Evolutionary conservation across 257 asterid species (phyloP).

Genomic region (Nicotiana otophora): DNA sequence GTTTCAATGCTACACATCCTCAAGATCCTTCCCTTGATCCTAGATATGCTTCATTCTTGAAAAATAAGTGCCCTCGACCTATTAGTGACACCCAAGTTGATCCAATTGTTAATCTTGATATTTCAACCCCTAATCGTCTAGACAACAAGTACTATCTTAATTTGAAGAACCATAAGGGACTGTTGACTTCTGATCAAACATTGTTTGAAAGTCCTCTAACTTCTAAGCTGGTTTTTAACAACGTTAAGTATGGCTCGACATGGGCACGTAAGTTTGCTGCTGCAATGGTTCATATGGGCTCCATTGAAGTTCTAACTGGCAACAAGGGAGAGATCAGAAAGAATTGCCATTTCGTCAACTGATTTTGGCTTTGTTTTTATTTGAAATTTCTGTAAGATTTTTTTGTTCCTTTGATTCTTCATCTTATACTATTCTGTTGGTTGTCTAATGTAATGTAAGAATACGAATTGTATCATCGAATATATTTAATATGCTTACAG

Average conservation of each 20-base stretch:
- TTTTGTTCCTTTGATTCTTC: not conserved
- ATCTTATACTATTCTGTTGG: not conserved
- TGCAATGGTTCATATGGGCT: constrained; percentile 46
- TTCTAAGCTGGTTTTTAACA: constrained; percentile 23
- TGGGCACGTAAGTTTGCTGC: constrained; percentile 33
- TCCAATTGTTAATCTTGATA: constrained; percentile 25
- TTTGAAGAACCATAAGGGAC: constrained; percentile 22
- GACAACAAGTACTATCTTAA: constrained; percentile 31
- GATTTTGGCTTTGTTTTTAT: not conserved
- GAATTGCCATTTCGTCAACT: constrained; percentile 36
- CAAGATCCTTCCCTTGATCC: constrained; percentile 43
- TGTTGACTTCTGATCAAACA: constrained; percentile 38
- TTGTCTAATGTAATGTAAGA: not conserved
- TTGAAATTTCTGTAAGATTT: not conserved
- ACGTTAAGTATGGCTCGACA: constrained; percentile 15
- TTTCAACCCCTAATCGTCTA: constrained; percentile 18
- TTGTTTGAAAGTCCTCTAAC: constrained; percentile 28
- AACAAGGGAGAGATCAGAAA: constrained; percentile 41
- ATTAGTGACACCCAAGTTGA: constrained; percentile 4
- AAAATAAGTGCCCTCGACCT: constrained; percentile 32
- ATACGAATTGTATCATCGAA: too few relatives aligned
- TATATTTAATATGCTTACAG: not conserved
- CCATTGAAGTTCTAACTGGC: constrained; percentile 34
- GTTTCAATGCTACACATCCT: constrained; percentile 39
- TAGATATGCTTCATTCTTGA: constrained; percentile 30